These are phyloP conservation scores for Chenopodium berlandieri DNA, from an alignment of 148 eudicot genomes.

Conservation along the genomic window DNA sequence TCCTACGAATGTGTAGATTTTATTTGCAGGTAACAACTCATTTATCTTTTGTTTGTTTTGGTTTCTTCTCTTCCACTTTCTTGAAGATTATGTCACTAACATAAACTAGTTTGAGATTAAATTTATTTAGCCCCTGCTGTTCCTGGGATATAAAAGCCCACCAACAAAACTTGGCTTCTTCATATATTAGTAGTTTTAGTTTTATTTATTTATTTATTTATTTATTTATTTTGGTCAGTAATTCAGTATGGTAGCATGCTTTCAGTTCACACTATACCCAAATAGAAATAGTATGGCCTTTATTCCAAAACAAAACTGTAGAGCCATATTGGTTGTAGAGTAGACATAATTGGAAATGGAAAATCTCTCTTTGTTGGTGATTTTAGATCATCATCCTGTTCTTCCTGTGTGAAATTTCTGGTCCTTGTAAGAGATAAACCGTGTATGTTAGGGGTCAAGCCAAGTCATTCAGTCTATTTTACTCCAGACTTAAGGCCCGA, in stretches of 20 bases:
- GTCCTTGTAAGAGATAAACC: neutral
- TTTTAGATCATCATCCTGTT: neutral
- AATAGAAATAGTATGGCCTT: neutral
- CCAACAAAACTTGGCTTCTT: neutral
- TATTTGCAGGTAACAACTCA: conserved; percentile 43
- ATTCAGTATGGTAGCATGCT: neutral
- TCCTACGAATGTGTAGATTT: conserved; percentile 43
- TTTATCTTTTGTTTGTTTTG: neutral
- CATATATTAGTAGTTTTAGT: neutral
- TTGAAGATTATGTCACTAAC: neutral
- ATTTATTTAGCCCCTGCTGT: neutral
- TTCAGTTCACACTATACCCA: neutral
- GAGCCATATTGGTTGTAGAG: neutral
- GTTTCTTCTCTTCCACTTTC: neutral
- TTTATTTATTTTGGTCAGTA: too few relatives aligned
- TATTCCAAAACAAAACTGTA: neutral
- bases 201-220: too few relatives aligned
- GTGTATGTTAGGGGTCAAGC: neutral
- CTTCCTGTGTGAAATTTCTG: conserved; percentile 4
- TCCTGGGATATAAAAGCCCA: neutral
- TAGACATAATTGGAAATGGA: neutral
- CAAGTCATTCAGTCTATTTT: neutral
- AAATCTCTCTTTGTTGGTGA: neutral
- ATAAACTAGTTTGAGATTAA: too few relatives aligned
- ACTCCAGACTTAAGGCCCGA: neutral